Base-by-base conservation (phyloP, 2,329 filamentous ascomycete genomes). In the Ascochyta clinopodiicola region DNA sequence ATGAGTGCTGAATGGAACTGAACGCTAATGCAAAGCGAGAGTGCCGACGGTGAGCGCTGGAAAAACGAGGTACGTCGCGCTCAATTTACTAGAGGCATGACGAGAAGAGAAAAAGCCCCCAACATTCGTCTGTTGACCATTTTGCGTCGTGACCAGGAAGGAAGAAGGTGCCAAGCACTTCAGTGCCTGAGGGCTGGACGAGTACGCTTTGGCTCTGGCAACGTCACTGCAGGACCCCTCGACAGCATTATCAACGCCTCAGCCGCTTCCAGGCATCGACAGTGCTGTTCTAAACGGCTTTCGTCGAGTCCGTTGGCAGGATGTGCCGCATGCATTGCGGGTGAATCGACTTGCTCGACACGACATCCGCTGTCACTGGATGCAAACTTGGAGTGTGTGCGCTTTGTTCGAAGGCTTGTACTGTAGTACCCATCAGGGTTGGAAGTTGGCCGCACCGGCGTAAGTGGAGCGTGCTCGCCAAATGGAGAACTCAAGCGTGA, bases 181-280 rank as follows among this genome's bases (percentile, higher is more conserved):
- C 50, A 69, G 39, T 56, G 64, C 42, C 46, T 61, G 19, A 64
- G 69, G n/a, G 60, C 64, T 34, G 64, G 66, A 48, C 73, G 69
- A 52, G 67, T 69, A 21, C 75, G 69, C 55, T 73, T 74, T 15
- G 53, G 40, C 9, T 56, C 48, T 21, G 60, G 64, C 38, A 63
- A 54, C 7, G 71, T 56, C n/a, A 52, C 36, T 15, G 57, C 42
- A 39, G 71, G 71, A 15, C 43, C 25, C 9, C 50, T 62, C 36
- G 60, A 57, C 10, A 79, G 62, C 38, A 67, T 64, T 45, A 77
- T 54, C 52, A 79, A 59, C 44, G 69, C 56, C 57, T 72, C 59
- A 3, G 77, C 77, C 15, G 75, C 77, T 21, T 71, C 69, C 6
- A 74, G 19, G 2, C 10, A 25, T 4, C 21, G n/a, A 17, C 24